Percentiles rank a stretch among this genome's conserved stretches.
These are phyloP conservation scores for Ascodesmis nigricans DNA, from an alignment of 495 filamentous ascomycete species.

Conservation along the genomic window DNA sequence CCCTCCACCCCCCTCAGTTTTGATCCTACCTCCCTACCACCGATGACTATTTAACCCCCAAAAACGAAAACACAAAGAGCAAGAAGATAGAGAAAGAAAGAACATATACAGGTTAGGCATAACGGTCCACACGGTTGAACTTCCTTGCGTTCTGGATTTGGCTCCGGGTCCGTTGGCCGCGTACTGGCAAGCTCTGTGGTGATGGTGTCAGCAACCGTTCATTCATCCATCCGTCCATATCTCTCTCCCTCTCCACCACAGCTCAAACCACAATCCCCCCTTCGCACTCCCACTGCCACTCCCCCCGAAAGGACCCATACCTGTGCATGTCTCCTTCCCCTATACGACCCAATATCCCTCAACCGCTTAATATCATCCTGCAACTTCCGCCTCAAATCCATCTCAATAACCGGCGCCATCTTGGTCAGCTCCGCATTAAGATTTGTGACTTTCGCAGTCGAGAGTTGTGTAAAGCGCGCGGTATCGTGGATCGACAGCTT, in stretches of 20 bases:
- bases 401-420: conserved; percentile 77
- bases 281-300: conserved; percentile 57
- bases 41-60: too few species aligned
- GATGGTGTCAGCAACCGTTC: not conserved
- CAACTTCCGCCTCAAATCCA: conserved; percentile 53
- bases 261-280: conserved; percentile 24
- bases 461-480: conserved; percentile 49
- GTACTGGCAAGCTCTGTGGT: conserved; percentile 15
- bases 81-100: too few species aligned
- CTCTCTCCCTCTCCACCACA: not conserved
- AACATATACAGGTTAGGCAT: too few species aligned
- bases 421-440: conserved; percentile 65
- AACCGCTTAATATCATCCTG: conserved; percentile 67
- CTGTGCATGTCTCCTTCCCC: conserved; percentile 65
- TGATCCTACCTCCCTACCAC: too few species aligned
- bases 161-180: conserved; percentile 50
- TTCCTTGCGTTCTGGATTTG: conserved; percentile 54
- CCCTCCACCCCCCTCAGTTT: too few species aligned
- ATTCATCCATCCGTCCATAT: not conserved
- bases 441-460: conserved; percentile 47
- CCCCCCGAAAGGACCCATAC: conserved; percentile 7
- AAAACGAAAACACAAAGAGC: too few species aligned
- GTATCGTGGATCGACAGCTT: conserved; percentile 67
- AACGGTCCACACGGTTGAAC: conserved; percentile 63
- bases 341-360: conserved; percentile 76